Base-by-base conservation (phyloP, 164 flowering plant species). In the Magnolia kwangsiensis region DNA sequence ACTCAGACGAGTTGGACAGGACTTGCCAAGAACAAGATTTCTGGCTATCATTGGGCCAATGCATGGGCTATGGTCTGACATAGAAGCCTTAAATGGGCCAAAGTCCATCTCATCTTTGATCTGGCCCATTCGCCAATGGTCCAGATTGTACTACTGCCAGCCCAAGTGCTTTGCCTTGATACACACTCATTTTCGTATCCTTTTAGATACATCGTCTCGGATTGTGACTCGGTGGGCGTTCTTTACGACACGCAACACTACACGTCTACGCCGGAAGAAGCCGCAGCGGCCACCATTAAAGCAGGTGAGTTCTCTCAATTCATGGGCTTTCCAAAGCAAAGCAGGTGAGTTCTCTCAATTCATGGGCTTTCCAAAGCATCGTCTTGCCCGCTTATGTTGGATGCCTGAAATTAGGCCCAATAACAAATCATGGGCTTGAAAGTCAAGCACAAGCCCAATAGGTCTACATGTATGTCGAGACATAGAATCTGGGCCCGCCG, bases 171-270 rank as follows among this genome's bases (percentile, higher is more conserved):
- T 7, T 55, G 61, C 61, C 13, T 8, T 55, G 13, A 55, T 55
- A 10, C 8, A 55, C 16, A 55, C 7, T 65, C 2, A 14, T 67
- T 19, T 67, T 5, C 13, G 20, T 67, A 50, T 4, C 11, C 14
- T 67, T 31, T 24, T 31, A 94, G 98, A 72, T 95, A 95, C 72
- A 92, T 96, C 21, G 99, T 96, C 10, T 94, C 98, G 1, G 99
- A 96, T 75, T 96, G 98, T 59, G 96, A 94, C 74, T 94, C 99
- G 0, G 95, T 96, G 9, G 94, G 89, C 3, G 97, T 92, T 0
- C 86, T 85, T 51, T 91, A 89, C 55, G 86, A 88, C 61, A 80
- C 74, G 19, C 98, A 94, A 75, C 98, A 94, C 74, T 96, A 86
- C 67, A 90, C 98, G 1, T 74, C 91, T 0, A 92, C 96, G 0